Evolutionary conservation across 352 stramenopile species (phyloP), one percentile per base, ranked within the genome.

Genomic region (Pythium periplocum): DNA sequence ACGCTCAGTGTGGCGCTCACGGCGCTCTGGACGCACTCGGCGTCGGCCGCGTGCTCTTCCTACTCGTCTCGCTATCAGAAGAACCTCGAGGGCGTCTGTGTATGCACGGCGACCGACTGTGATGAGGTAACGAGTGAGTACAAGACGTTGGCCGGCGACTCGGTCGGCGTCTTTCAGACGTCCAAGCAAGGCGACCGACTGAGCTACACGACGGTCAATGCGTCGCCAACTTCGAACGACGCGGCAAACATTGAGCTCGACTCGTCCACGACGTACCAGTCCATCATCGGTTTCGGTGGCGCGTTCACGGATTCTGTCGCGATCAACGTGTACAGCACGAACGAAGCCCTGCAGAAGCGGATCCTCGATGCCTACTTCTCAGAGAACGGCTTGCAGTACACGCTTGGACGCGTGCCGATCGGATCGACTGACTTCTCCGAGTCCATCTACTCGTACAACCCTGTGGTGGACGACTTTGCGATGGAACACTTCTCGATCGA

Each of bases 271-370:
- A 83, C 56, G 52, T 83, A 77, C 71, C 73, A 95, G 62, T 64
- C 79, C 47, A 90, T 95, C 45, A 69, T 88, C 41, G 86, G 86
- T 8, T 96, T 96, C 51, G 86, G 86, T 4, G 86, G 83, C 11
- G 81, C 86, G 12, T 96, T 96, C 68, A 96, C 86, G 7, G 86
- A 96, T 47, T 54, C 81, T 2, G 69, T 82, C 32, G 73, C 84
- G 17, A 82, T 88, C 55, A 89, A 94, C 43, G 62, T 96, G 38
- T 72, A 79, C 47, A 51, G 69, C 56, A 59, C 94, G 51, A 61
- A 76, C 6, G 51, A 62, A 2, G 65, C 53, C 5, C 58, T 89
- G 11, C 80, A 92, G 48, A 57, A 86, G 17, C 52, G 75, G 37
- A 57, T 90, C 38, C 54, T 93, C 40, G 71, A 93, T 54, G 68